These are phyloP conservation scores for Ascochyta lentis DNA, from an alignment of 2,329 filamentous ascomycete species.

Conservation along the genomic window DNA sequence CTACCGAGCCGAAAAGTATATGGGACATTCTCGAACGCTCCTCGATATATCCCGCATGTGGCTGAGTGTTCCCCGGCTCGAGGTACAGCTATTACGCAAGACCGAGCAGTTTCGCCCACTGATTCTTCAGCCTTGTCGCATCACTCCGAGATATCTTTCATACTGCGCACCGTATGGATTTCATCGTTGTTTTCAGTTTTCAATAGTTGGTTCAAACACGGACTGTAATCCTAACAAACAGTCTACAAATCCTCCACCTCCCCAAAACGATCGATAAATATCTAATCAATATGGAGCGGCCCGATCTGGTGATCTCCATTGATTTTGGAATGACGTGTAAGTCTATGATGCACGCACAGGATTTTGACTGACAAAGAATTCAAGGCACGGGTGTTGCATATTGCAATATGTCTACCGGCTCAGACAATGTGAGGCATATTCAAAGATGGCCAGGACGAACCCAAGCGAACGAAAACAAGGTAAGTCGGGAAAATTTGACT, in stretches of 20 bases:
- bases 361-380: not conserved
- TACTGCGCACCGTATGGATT: no score
- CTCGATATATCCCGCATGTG: not conserved
- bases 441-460: constrained; percentile 63
- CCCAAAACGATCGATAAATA: no score
- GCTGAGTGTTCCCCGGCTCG: not conserved
- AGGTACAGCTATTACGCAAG: no score
- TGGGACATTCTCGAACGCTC: not conserved
- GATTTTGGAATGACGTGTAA: constrained; percentile 50
- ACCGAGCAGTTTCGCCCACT: no score
- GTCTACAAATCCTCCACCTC: no score
- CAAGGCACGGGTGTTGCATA: constrained; percentile 51
- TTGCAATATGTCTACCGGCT: constrained; percentile 45
- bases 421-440: constrained; percentile 41
- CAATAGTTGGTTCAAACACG: no score
- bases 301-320: constrained; percentile 44
- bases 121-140: no score
- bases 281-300: constrained; percentile 15
- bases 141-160: no score
- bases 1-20: not conserved
- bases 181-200: no score
- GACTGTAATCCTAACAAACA: no score
- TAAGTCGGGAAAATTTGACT: no score
- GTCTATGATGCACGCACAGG: not conserved
- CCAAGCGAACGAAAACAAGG: constrained; percentile 61